Conservation (phyloP, 2,329 filamentous ascomycete genomes). For the Pseudogymnoascus sp. region DNA sequence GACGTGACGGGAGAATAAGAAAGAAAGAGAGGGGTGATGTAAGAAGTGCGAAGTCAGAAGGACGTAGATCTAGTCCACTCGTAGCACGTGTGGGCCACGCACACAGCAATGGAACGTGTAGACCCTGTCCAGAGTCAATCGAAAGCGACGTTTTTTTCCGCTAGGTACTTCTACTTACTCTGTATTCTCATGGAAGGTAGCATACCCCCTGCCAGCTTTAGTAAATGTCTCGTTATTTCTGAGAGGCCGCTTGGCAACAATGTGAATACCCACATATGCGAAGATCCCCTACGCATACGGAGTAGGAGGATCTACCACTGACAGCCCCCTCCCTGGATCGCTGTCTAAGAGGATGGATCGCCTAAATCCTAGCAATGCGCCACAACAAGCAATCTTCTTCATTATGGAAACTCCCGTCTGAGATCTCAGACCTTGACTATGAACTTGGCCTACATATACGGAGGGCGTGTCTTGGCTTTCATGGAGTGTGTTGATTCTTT, state of each 20-base stretch:
- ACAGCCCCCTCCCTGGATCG: background rate
- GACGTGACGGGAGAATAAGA: background rate
- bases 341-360: background rate
- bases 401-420: background rate
- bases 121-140: background rate
- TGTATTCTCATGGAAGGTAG: background rate
- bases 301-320: background rate
- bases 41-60: background rate
- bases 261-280: background rate
- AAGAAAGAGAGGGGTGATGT: background rate
- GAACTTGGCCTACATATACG: background rate
- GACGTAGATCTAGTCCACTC: constrained; percentile 4
- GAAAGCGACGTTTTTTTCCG: background rate
- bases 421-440: background rate
- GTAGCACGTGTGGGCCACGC: constrained; percentile 2
- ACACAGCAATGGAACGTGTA: background rate
- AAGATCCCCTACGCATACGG: background rate
- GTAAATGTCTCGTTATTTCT: background rate
- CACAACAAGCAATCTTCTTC: background rate
- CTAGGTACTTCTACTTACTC: constrained; percentile 4
- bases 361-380: background rate
- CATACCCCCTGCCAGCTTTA: background rate
- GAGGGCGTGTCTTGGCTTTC: background rate
- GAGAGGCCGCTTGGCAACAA: background rate
- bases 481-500: background rate